These are phyloP conservation scores for Naegleria gruberi DNA, from an alignment of 208 protist species.

Conservation along the genomic window DNA sequence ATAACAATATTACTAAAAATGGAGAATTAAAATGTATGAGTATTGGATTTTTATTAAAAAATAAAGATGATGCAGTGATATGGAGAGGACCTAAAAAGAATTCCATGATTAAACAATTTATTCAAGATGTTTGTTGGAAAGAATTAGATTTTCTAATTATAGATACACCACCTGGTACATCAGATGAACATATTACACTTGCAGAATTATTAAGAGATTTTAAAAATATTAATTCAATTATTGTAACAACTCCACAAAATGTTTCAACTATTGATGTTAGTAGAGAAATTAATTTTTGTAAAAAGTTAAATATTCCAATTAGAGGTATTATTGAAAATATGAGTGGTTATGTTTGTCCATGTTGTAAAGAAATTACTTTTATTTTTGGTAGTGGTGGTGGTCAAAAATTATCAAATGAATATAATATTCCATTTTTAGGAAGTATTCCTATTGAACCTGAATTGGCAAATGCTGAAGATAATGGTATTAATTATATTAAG, in stretches of 20 bases:
- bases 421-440: conserved; percentile 38
- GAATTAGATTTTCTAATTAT: conserved; percentile 75
- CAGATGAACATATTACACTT: conserved; percentile 77
- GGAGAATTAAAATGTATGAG: conserved; percentile 63
- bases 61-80: conserved; percentile 91
- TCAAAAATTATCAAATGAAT: conserved; percentile 49
- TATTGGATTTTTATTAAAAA: conserved; percentile 91
- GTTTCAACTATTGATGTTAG: conserved; percentile 95
- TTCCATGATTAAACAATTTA: conserved; percentile 81
- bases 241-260: conserved; percentile 96
- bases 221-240: conserved; percentile 70
- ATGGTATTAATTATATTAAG: conserved; percentile 32
- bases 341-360: conserved; percentile 87
- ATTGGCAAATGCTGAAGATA: conserved; percentile 28
- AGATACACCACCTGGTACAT: conserved; percentile 74
- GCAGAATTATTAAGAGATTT: conserved; percentile 61
- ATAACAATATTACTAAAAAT: background rate
- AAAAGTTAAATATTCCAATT: conserved; percentile 85
- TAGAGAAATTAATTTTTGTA: conserved; percentile 97
- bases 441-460: conserved; percentile 37
- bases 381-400: conserved; percentile 73
- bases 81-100: conserved; percentile 89
- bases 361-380: conserved; percentile 72
- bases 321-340: conserved; percentile 99
- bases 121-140: conserved; percentile 72